Conservation (phyloP, 2,329 filamentous ascomycete species). For the Aureobasidium sp. region DNA sequence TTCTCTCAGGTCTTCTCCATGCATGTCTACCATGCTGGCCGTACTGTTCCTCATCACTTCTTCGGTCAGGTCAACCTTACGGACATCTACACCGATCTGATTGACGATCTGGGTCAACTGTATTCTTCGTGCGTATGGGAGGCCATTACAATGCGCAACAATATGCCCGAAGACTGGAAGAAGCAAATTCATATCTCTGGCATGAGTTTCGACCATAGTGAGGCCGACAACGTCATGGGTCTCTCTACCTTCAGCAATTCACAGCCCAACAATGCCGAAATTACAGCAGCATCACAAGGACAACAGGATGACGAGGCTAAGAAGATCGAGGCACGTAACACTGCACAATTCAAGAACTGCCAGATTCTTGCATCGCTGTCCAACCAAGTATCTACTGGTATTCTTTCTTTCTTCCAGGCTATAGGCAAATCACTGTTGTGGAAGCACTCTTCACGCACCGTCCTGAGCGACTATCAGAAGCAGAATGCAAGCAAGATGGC, state of each 20-base stretch:
- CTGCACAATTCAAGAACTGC: conserved; percentile 62
- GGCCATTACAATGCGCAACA: conserved; percentile 65
- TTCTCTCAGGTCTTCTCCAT: conserved; percentile 24
- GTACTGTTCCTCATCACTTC: conserved; percentile 50
- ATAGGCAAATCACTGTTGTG: conserved; percentile 75
- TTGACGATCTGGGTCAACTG: conserved; percentile 68
- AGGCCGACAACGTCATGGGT: conserved; percentile 35
- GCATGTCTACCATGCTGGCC: conserved; percentile 34
- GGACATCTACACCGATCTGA: conserved; percentile 71
- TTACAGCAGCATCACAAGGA: neutral
- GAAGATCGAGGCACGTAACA: neutral
- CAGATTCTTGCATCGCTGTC: conserved; percentile 69
- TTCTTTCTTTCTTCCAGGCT: conserved; percentile 79
- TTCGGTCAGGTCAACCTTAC: conserved; percentile 75
- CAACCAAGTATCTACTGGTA: conserved; percentile 67
- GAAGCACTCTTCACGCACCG: conserved; percentile 44
- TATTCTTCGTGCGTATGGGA: conserved; percentile 78
- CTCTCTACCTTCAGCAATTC: conserved; percentile 15
- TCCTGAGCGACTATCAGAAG: conserved; percentile 54
- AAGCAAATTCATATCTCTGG: conserved; percentile 38
- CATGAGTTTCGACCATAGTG: conserved; percentile 32
- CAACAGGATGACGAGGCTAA: neutral
- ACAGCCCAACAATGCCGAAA: neutral
- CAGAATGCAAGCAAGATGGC: conserved; percentile 56
- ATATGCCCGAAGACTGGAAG: conserved; percentile 64